These are phyloP conservation scores for Entomortierella parvispora DNA, from an alignment of 192 early-diverging fungal species.

Conservation along the genomic window DNA sequence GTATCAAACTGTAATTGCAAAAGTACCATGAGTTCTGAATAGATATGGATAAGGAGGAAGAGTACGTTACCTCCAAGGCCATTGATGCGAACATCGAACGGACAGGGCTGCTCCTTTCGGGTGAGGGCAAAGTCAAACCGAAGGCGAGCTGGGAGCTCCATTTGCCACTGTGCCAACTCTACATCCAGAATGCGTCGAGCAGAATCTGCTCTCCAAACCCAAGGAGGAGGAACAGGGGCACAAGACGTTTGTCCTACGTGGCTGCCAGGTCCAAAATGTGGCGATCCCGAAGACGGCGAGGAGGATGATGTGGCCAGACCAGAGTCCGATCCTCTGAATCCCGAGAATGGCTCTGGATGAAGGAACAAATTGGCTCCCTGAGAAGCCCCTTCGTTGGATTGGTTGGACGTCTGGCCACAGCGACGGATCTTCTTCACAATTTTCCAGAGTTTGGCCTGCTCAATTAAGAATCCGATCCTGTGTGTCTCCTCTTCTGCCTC, in stretches of 20 bases:
- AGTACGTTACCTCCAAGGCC: constrained; percentile 32
- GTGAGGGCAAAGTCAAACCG: constrained; percentile 37
- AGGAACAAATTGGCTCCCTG: constrained; percentile 27
- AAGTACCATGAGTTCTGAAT: neutral
- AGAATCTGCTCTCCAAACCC: constrained; percentile 46
- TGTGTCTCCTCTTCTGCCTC: constrained; percentile 34
- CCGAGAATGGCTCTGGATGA: neutral
- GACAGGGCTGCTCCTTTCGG: constrained; percentile 28
- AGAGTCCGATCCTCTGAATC: neutral
- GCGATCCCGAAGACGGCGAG: constrained; percentile 2
- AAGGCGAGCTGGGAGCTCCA: constrained; percentile 35
- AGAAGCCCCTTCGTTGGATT: constrained; percentile 13
- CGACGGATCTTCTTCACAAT: constrained; percentile 53
- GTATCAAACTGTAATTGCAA: too few species aligned
- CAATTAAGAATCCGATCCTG: constrained; percentile 43
- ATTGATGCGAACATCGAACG: constrained; percentile 25
- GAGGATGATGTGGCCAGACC: neutral
- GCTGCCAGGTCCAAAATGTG: neutral
- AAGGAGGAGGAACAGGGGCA: constrained; percentile 28
- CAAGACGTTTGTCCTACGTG: neutral
- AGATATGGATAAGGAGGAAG: neutral
- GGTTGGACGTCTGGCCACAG: constrained; percentile 44
- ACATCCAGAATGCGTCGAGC: constrained; percentile 42
- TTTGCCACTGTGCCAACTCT: constrained; percentile 44
- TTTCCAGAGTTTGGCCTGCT: constrained; percentile 54